Percentiles rank a stretch among this genome's conserved stretches.
Conservation (phyloP, 768 basidiomycete genomes). For the Leccinum subtestaceum region DNA sequence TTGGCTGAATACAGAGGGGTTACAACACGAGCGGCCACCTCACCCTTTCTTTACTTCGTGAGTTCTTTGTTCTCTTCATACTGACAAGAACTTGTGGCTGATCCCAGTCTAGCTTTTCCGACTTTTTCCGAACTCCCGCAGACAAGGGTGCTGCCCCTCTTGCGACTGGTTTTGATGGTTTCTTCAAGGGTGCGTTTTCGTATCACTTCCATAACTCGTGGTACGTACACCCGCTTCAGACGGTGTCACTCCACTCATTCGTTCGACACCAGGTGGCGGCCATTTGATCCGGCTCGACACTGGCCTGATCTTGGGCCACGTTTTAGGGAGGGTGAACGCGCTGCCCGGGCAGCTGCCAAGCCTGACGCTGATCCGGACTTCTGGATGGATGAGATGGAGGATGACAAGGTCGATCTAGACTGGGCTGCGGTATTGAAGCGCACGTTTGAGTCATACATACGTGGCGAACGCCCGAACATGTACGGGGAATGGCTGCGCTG, state of each 20-base stretch:
- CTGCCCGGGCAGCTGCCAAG: constrained; percentile 44
- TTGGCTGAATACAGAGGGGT: constrained; percentile 90
- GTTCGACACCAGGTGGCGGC: constrained; percentile 72
- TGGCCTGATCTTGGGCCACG: constrained; percentile 85
- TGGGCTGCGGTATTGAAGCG: constrained; percentile 91
- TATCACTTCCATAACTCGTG: constrained; percentile 96
- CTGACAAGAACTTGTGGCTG: background rate
- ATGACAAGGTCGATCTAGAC: constrained; percentile 72
- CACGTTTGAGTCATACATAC: constrained; percentile 88
- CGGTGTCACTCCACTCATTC: background rate
- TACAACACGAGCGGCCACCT: constrained; percentile 85
- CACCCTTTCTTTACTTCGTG: constrained; percentile 90
- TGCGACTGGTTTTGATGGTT: constrained; percentile 83
- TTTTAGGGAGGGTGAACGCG: constrained; percentile 73
- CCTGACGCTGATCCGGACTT: constrained; percentile 20
- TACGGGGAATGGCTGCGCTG: constrained; percentile 70
- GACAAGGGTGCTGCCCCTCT: constrained; percentile 74
- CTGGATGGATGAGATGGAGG: constrained; percentile 25
- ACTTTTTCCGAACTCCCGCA: constrained; percentile 77
- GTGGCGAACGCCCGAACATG: constrained; percentile 89
- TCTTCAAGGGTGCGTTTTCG: constrained; percentile 90
- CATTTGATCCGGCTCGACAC: constrained; percentile 84
- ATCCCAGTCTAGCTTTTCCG: constrained; percentile 55
- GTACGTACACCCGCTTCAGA: constrained; percentile 36
- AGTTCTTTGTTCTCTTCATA: constrained; percentile 15